Evolutionary conservation across 2,329 filamentous ascomycete genomes (phyloP).

Genomic region (Penicillium sp.): DNA sequence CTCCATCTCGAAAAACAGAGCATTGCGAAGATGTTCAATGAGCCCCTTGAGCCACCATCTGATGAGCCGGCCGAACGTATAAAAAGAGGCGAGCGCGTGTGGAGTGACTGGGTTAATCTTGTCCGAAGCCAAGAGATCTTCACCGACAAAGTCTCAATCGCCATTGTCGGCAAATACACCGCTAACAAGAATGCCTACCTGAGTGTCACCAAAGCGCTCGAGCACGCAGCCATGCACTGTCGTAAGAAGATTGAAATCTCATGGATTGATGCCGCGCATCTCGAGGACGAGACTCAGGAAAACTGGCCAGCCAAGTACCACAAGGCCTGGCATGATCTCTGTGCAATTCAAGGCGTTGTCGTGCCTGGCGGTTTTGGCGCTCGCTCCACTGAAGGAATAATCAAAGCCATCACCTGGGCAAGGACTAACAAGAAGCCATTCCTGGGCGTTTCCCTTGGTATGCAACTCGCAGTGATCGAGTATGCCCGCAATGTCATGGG

Average conservation of each 20-base stretch:
- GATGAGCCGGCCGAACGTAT: too few relatives aligned
- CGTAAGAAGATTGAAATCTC: conserved; percentile 73
- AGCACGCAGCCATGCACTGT: conserved; percentile 89
- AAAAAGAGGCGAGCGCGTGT: conserved; percentile 69
- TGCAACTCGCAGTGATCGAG: conserved; percentile 92
- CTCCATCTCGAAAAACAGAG: conserved; percentile 84
- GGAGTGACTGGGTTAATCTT: conserved; percentile 73
- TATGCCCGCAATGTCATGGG: conserved; percentile 74
- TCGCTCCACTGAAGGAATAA: conserved; percentile 86
- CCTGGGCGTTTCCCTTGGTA: conserved; percentile 85
- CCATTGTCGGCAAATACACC: conserved; percentile 89
- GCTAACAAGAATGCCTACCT: conserved; percentile 83
- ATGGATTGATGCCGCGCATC: conserved; percentile 80
- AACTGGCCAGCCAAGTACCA: conserved; percentile 71
- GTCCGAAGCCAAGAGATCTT: conserved; percentile 66
- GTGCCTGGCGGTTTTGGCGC: conserved; percentile 74
- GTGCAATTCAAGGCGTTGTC: conserved; percentile 58
- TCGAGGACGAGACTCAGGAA: conserved; percentile 66
- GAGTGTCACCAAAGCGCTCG: conserved; percentile 78
- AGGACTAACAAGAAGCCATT: conserved; percentile 77
- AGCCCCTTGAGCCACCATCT: conserved; percentile 64
- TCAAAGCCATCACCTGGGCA: conserved; percentile 81
- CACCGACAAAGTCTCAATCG: conserved; percentile 72
- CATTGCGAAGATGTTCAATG: conserved; percentile 64
- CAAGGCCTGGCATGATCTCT: conserved; percentile 79